Evolutionary conservation across 2,329 filamentous ascomycete species (phyloP), one percentile per base, ranked within the genome.

Genomic region (Dendryphion nanum): DNA sequence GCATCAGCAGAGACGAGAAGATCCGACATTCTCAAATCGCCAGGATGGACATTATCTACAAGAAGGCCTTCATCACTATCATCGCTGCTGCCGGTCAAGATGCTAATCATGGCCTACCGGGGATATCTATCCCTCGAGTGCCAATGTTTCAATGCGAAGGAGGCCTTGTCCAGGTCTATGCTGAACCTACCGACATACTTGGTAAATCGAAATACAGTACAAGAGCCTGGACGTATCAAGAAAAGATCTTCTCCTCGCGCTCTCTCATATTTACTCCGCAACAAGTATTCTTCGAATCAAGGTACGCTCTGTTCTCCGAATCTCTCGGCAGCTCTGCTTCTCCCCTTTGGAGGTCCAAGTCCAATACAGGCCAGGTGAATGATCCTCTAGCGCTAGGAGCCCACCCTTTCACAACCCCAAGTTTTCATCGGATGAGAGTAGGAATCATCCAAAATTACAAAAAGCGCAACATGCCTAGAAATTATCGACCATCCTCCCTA

Each of bases 61-160:
- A 24, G 6, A 10, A 17, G 10, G 39, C 42, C 15, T 6, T 14
- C 12, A 6, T 39, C 6, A 45, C 39, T 7, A 39, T 42, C n/a
- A 34, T 40, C 6, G 39, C 39, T 12, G 33, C 40, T 7, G 33
- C 35, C 5, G 37, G 36, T 5, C 44, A 55, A 5, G 37, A 58
- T 16, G 45, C 60, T 1, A 17, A 13, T 2, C 33, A 39, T 20
- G 40, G 42, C 6, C 40, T 42, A 13, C 36, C 36, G 16, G 31
- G 34, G 4, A 23, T 41, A 13, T 40, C 37, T 10, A 16, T 32
- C 18, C 24, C 32, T 6, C 38, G 38, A 12, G 24, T 4, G 5
- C 15, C 18, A n/a, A 32, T 30, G 18, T 26, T 18, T 15, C 5
- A 8, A 10, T 35, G n/a, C 24, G 17, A 19, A 3, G 6, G 30